Conservation (phyloP, 1,284 basidiomycete genomes). For the Coniferiporia sulphurascens region DNA sequence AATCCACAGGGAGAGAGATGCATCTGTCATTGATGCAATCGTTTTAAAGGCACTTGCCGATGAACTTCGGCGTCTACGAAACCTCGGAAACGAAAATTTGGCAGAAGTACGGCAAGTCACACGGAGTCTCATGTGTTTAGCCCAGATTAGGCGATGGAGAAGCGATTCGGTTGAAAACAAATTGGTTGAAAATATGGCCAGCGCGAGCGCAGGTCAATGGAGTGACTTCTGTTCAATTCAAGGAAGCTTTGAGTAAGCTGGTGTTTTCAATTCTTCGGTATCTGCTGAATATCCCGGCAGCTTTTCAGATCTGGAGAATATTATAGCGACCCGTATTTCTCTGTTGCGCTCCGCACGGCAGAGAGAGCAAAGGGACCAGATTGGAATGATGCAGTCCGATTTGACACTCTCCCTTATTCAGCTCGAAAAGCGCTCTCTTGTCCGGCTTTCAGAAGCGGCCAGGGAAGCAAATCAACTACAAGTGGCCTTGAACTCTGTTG, state of each 20-base stretch:
- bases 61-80: constrained; percentile 64
- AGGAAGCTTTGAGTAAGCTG: constrained; percentile 60
- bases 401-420: constrained; percentile 49
- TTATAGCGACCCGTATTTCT: constrained; percentile 80
- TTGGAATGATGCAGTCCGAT: constrained; percentile 63
- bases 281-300: constrained; percentile 37
- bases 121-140: constrained; percentile 72
- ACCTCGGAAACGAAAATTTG: constrained; percentile 71
- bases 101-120: constrained; percentile 64
- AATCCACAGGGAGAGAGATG: constrained; percentile 68
- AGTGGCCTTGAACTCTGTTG: constrained; percentile 82
- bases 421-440: constrained; percentile 67
- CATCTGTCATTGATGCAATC: constrained; percentile 38
- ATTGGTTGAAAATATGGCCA: constrained; percentile 33
- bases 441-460: constrained; percentile 73
- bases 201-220: constrained; percentile 30
- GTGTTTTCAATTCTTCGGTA: background rate
- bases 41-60: constrained; percentile 48
- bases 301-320: constrained; percentile 70
- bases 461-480: constrained; percentile 69
- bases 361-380: constrained; percentile 63
- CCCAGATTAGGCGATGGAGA: constrained; percentile 65
- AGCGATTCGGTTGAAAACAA: constrained; percentile 32
- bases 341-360: constrained; percentile 67
- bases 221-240: constrained; percentile 44